A percentile compares a stretch with the other conserved stretches of the same genome.
Evolutionary conservation across 2,329 filamentous ascomycete genomes (phyloP).

Genomic region (Pestalotiopsis sp.): DNA sequence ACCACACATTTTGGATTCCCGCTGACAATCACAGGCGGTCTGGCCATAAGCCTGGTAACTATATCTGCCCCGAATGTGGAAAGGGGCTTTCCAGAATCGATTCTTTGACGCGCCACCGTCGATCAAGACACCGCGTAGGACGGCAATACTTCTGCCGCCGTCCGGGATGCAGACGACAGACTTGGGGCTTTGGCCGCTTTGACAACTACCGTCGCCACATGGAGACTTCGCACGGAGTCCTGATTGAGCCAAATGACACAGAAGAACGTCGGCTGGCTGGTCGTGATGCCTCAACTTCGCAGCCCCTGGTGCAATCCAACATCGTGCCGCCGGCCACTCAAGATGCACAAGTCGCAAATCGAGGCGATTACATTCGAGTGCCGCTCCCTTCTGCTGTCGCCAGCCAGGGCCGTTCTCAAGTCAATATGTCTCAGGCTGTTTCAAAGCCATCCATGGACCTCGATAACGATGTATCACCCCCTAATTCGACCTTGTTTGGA

Average conservation of each 20-base stretch:
- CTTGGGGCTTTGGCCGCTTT: conserved; percentile 11
- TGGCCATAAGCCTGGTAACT: conserved; percentile 1
- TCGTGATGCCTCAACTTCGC: not conserved
- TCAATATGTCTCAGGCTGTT: not conserved
- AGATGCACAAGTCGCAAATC: not conserved
- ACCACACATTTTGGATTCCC: no score
- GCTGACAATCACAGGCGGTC: not conserved
- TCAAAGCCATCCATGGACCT: not conserved
- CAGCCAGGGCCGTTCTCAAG: not conserved
- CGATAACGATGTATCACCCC: not conserved
- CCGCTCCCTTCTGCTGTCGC: not conserved
- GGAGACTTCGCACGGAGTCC: conserved; percentile 6
- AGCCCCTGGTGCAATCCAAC: not conserved
- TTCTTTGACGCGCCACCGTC: conserved; percentile 11
- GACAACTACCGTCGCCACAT: conserved; percentile 14
- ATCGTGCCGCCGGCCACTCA: not conserved
- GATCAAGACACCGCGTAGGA: conserved; percentile 13
- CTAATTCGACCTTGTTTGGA: not conserved
- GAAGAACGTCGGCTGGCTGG: not conserved
- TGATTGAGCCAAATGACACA: conserved; percentile 4
- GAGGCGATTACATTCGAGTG: not conserved
- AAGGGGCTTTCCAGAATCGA: conserved; percentile 12
- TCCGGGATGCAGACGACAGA: not conserved
- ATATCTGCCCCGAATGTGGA: conserved; percentile 14
- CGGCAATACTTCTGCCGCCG: conserved; percentile 12